Percentiles rank a stretch among this genome's conserved stretches.
Conservation (phyloP, 2,329 filamentous ascomycete genomes). For the Ophiostoma angusticollis region DNA sequence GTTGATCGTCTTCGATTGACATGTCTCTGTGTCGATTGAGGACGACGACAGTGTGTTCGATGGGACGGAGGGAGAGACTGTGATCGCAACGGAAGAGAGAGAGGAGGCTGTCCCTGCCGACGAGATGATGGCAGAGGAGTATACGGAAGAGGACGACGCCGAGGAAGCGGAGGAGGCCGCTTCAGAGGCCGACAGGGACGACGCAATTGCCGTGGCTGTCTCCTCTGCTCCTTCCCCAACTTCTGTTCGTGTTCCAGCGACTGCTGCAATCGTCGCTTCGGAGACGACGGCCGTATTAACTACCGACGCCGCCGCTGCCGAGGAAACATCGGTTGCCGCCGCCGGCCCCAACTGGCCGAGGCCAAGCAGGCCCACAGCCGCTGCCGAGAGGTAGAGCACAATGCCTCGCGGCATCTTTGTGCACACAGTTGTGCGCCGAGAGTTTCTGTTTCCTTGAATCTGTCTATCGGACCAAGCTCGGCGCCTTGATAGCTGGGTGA, state of each 20-base stretch:
- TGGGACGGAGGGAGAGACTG: too few relatives aligned
- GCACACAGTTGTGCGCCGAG: not conserved
- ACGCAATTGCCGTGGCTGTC: not conserved
- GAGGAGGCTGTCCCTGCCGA: too few relatives aligned
- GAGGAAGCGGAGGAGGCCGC: not conserved
- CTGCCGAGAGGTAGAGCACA: conserved; percentile 13
- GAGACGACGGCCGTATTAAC: not conserved
- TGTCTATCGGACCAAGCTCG: not conserved
- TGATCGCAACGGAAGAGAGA: too few relatives aligned
- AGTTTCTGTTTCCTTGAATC: not conserved
- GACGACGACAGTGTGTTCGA: too few relatives aligned
- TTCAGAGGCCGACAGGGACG: not conserved
- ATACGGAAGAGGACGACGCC: not conserved
- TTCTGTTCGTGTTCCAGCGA: too few relatives aligned
- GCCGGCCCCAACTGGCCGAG: conserved; percentile 11
- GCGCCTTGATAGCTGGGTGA: not conserved
- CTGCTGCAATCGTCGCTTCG: not conserved
- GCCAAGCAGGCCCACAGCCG: conserved; percentile 13
- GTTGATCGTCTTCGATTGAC: conserved; percentile 56
- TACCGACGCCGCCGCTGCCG: not conserved
- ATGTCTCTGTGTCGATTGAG: conserved; percentile 24
- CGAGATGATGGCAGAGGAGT: not conserved
- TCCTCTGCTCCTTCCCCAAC: too few relatives aligned
- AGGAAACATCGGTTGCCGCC: conserved; percentile 6
- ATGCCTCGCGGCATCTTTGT: conserved; percentile 12